phyloP scores from a whole-genome alignment of 495 filamentous ascomycete genomes.

The Aspergillus egyptiacus region DNA sequence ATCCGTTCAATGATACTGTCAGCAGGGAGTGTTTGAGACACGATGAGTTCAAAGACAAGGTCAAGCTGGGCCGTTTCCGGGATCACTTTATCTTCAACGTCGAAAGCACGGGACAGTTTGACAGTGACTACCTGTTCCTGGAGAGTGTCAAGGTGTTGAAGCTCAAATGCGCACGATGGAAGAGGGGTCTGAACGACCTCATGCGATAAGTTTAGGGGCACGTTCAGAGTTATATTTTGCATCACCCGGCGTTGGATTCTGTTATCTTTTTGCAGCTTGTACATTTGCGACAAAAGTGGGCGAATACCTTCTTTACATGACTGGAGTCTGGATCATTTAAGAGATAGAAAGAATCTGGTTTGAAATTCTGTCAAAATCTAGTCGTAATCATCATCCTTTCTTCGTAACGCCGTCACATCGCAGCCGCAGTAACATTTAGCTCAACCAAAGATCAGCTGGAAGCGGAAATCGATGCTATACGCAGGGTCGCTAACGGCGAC shows the following conservation, averaged over 20 bases:
- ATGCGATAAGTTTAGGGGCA: conserved; percentile 38
- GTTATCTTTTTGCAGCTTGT: conserved; percentile 31
- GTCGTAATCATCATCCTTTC: conserved; percentile 14
- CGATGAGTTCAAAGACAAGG: conserved; percentile 88
- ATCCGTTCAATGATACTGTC: conserved; percentile 86
- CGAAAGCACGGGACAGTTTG: conserved; percentile 91
- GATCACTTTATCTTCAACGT: conserved; percentile 98
- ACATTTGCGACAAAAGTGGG: conserved; percentile 40
- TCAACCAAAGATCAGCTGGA: conserved; percentile 47
- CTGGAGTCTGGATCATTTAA: conserved; percentile 32
- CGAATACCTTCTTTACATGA: conserved; percentile 32
- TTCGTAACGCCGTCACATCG: conserved; percentile 17
- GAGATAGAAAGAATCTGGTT: conserved; percentile 28
- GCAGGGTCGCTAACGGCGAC: conserved; percentile 80
- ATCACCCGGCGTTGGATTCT: conserved; percentile 43
- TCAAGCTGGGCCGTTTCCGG: conserved; percentile 78
- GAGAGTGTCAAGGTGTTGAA: conserved; percentile 80
- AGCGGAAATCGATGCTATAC: conserved; percentile 69
- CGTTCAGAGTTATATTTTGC: conserved; percentile 31
- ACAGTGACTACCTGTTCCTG: conserved; percentile 84
- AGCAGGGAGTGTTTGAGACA: conserved; percentile 88
- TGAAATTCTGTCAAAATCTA: conserved; percentile 23
- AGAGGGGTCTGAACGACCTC: conserved; percentile 52
- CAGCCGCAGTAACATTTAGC: neutral
- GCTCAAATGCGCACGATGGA: conserved; percentile 63